These are phyloP conservation scores for Eremothecium sinecaudum DNA, from an alignment of 1,139 yeast genomes.

Conservation along the genomic window DNA sequence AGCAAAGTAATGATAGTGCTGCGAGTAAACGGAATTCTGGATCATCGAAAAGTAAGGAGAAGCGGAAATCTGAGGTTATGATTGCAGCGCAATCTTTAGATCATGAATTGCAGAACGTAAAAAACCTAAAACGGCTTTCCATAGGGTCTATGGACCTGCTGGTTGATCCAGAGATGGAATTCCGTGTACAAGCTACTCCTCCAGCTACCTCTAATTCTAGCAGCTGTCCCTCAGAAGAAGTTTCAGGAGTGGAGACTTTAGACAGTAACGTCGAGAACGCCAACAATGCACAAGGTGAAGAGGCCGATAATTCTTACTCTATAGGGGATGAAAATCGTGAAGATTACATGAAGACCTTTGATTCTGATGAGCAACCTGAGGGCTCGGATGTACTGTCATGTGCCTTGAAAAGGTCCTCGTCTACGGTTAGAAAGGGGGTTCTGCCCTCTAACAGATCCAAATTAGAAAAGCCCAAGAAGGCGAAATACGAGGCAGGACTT, in stretches of 20 bases:
- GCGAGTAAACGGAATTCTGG: neutral
- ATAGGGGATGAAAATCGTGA: conserved; percentile 8
- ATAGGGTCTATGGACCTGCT: conserved; percentile 31
- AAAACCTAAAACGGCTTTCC: conserved; percentile 29
- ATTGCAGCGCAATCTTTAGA: conserved; percentile 31
- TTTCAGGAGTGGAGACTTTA: conserved; percentile 9
- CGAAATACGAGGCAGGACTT: neutral
- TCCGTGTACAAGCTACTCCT: conserved; percentile 12
- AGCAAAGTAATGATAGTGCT: neutral
- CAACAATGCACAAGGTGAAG: conserved; percentile 2
- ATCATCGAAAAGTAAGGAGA: conserved; percentile 10
- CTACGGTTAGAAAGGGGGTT: neutral
- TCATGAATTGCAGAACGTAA: conserved; percentile 27
- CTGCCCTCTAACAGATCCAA: conserved; percentile 4
- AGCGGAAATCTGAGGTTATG: conserved; percentile 29
- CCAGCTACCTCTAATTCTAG: conserved; percentile 11
- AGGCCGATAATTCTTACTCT: conserved; percentile 8
- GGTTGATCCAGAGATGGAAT: conserved; percentile 30
- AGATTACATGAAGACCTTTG: conserved; percentile 7
- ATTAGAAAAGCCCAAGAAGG: neutral
- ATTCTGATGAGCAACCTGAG: neutral
- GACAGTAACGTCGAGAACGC: conserved; percentile 1
- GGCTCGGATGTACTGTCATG: neutral
- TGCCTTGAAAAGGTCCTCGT: neutral
- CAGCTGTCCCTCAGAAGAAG: too few species aligned